These are phyloP conservation scores for Lophium mytilinum DNA, from an alignment of 495 filamentous ascomycete genomes.

Conservation along the genomic window DNA sequence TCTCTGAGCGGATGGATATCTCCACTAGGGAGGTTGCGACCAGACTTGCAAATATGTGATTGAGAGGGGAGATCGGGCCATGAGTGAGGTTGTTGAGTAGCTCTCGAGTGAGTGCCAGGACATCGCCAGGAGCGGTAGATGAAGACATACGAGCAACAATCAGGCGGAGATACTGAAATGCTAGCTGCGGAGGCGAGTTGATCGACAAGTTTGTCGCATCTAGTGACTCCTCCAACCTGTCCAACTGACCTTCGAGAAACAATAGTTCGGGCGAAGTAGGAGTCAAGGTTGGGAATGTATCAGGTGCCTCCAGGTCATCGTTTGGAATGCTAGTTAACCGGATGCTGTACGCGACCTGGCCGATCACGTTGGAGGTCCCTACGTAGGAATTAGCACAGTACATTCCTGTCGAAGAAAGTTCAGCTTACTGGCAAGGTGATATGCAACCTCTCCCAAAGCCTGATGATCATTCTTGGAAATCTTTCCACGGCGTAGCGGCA, in stretches of 20 bases:
- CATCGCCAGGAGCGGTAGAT: constrained; percentile 5
- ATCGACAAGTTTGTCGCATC: constrained; percentile 10
- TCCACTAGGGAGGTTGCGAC: constrained; percentile 18
- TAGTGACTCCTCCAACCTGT: constrained; percentile 12
- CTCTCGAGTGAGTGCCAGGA: constrained; percentile 10
- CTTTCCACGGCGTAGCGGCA: constrained; percentile 10
- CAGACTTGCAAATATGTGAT: constrained; percentile 21
- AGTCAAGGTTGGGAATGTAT: constrained; percentile 9
- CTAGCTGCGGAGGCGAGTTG: constrained; percentile 15
- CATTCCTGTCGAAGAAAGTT: not conserved
- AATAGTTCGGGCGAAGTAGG: constrained; percentile 3
- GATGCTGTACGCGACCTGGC: constrained; percentile 12
- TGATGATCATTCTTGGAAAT: constrained; percentile 13
- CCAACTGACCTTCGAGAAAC: constrained; percentile 18
- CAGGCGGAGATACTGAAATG: constrained; percentile 17
- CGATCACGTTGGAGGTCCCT: constrained; percentile 19
- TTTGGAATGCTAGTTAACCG: constrained; percentile 14
- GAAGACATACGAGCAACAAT: constrained; percentile 11
- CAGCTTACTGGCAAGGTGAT: constrained; percentile 18
- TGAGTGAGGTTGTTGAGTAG: constrained; percentile 9
- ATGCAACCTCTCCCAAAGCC: constrained; percentile 15
- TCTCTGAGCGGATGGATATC: constrained; percentile 19
- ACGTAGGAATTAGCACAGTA: not conserved
- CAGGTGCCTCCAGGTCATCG: constrained; percentile 8
- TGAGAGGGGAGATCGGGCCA: constrained; percentile 9